Base-by-base conservation (phyloP, 331 rosid species). In the Dryas integrifolia region DNA sequence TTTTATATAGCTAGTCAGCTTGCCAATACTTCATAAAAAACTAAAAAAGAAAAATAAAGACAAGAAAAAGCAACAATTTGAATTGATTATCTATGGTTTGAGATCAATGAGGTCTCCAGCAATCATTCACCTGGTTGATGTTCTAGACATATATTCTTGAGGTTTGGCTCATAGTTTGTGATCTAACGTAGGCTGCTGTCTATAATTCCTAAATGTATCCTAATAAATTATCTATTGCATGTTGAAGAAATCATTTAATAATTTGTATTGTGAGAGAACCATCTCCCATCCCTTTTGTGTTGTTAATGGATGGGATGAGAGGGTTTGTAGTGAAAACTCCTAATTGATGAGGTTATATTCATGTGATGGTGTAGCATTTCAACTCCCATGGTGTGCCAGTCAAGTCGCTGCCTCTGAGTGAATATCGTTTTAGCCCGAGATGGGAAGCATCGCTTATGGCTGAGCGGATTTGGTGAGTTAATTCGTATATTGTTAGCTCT, bases 381-480 rank as follows among this genome's bases (percentile, higher is more conserved):
- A 89, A 79, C 87, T 49, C 86, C 47, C 98, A 86, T 59, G 86
- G 90, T 83, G 88, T 77, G 59, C 98, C 95, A 9, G 65, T 85
- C 18, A 89, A 89, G 77, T 92, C 96, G 0, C 81, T 83, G 59
- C 76, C 65, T 7, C 60, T 88, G 6, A 67, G 79, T 7, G 90
- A 89, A 40, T 92, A 77, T 70, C 98, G 95, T 16, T 92, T 92
- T 90, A 92, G 98, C 80, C 98, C 98, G 5, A 88, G 98, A 85
- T 92, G 98, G 98, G 96, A 89, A 77, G 66, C 64, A 59, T 64
- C 81, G 6, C 79, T 11, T 62, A 92, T 92, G 96, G 88, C 95
- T 52, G 98, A 86, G 70, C 86, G 92, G 48, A 85, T 88, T 53
- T 81, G 62, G 98, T 92, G 77, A 88, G 96, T 83, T 43, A 13